A percentile compares a stretch with the other conserved stretches of the same genome.
phyloP scores from a whole-genome alignment of 768 basidiomycete species.

The Phallus indusiatus region DNA sequence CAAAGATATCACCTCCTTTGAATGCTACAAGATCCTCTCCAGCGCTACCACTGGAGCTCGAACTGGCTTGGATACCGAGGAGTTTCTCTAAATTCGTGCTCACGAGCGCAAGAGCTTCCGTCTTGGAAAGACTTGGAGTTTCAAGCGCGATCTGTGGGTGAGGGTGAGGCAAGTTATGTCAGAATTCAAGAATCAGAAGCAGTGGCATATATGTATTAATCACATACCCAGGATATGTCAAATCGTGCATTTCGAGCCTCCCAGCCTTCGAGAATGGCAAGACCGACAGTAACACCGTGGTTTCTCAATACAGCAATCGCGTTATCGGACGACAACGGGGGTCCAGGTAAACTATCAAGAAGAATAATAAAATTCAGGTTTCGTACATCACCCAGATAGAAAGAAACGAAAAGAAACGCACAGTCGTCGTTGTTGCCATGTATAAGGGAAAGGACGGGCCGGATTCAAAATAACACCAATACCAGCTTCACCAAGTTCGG shows the following conservation, averaged over 20 bases:
- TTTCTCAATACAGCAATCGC: conserved; percentile 50
- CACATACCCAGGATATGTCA: conserved; percentile 71
- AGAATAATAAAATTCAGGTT: neutral
- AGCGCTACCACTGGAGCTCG: neutral
- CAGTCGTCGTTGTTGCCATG: conserved; percentile 25
- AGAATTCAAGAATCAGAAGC: no score
- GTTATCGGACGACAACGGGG: conserved; percentile 56
- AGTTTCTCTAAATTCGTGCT: conserved; percentile 47
- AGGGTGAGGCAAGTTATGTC: no score
- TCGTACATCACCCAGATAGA: neutral
- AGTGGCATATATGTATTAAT: no score
- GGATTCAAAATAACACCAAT: conserved; percentile 31
- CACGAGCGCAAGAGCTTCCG: conserved; percentile 42
- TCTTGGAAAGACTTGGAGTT: conserved; percentile 28
- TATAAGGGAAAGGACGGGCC: conserved; percentile 24
- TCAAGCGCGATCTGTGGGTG: conserved; percentile 27
- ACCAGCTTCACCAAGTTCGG: conserved; percentile 45
- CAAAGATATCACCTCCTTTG: conserved; percentile 43
- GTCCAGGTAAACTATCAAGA: conserved; percentile 51
- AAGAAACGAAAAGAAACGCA: neutral
- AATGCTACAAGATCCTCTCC: conserved; percentile 49
- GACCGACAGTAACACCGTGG: conserved; percentile 63
- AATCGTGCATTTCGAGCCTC: conserved; percentile 68
- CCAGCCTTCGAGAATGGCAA: conserved; percentile 62
- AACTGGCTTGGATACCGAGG: conserved; percentile 23